Conservation (phyloP, 1,284 basidiomycete genomes). For the Meripilus lineatus region DNA sequence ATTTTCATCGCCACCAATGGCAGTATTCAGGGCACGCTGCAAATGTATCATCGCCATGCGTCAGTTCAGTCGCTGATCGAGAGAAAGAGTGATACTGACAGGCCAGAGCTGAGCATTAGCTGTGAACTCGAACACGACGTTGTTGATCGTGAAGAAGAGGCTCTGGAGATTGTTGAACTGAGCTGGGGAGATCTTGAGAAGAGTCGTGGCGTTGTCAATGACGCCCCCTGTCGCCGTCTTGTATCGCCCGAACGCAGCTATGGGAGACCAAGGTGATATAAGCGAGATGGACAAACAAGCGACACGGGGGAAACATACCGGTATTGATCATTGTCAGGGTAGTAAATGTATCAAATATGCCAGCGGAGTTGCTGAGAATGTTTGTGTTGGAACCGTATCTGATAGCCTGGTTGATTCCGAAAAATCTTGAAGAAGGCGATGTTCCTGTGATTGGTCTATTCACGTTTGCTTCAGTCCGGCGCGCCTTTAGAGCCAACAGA, state of each 20-base stretch:
- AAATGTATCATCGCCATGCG: not conserved
- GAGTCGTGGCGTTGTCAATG: slow-evolving; percentile 32
- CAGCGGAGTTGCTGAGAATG: slow-evolving; percentile 36
- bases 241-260: slow-evolving; percentile 32
- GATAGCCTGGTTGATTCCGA: slow-evolving; percentile 24
- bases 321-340: slow-evolving; percentile 35
- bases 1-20: slow-evolving; percentile 34
- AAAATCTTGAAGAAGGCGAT: slow-evolving; percentile 30
- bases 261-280: not conserved
- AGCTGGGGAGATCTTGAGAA: slow-evolving; percentile 32
- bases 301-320: slow-evolving; percentile 13
- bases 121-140: slow-evolving; percentile 36
- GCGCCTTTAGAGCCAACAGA: not conserved
- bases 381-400: slow-evolving; percentile 21
- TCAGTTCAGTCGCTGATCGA: not conserved
- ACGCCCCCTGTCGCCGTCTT: slow-evolving; percentile 32
- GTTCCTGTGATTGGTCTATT: slow-evolving; percentile 23
- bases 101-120: slow-evolving; percentile 50
- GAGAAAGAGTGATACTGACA: slow-evolving; percentile 18
- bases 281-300: not conserved
- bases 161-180: slow-evolving; percentile 35
- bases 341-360: slow-evolving; percentile 61
- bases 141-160: slow-evolving; percentile 38
- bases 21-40: slow-evolving; percentile 32
- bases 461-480: too few relatives aligned